phyloP scores from a whole-genome alignment of 78 protist genomes.

The Dictyostelium purpureum region DNA sequence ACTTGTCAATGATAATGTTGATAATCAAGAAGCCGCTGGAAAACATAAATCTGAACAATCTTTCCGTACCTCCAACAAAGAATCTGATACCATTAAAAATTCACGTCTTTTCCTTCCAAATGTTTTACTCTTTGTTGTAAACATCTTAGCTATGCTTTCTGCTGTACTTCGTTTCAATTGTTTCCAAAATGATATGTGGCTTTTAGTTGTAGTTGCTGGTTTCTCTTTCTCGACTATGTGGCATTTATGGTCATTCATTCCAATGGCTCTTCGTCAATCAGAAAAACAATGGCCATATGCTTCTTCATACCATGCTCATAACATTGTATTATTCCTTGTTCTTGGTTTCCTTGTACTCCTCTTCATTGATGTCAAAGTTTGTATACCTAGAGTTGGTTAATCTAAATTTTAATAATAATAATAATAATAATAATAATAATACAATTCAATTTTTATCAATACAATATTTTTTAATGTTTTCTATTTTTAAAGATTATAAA shows the following conservation, averaged over 20 bases:
- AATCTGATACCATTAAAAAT: constrained; percentile 74
- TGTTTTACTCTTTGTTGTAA: constrained; percentile 19
- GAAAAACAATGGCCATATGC: constrained; percentile 83
- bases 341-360: constrained; percentile 72
- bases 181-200: constrained; percentile 81
- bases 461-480: too few relatives aligned
- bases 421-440: background rate
- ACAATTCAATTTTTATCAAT: background rate
- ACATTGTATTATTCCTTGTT: constrained; percentile 51
- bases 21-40: constrained; percentile 13
- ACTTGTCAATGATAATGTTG: background rate
- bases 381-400: constrained; percentile 77
- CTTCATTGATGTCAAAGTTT: constrained; percentile 73
- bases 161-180: constrained; percentile 74
- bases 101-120: constrained; percentile 73
- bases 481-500: too few relatives aligned
- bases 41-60: constrained; percentile 64
- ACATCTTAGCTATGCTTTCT: constrained; percentile 44
- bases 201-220: constrained; percentile 66
- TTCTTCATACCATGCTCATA: constrained; percentile 76
- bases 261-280: constrained; percentile 76
- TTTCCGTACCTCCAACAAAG: constrained; percentile 81
- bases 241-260: constrained; percentile 81
- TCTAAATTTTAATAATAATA: background rate
- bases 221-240: constrained; percentile 69